A percentile compares a stretch with the other conserved stretches of the same genome.
Conservation (phyloP, 208 protist species). For the Trichomonas vaginalis region DNA sequence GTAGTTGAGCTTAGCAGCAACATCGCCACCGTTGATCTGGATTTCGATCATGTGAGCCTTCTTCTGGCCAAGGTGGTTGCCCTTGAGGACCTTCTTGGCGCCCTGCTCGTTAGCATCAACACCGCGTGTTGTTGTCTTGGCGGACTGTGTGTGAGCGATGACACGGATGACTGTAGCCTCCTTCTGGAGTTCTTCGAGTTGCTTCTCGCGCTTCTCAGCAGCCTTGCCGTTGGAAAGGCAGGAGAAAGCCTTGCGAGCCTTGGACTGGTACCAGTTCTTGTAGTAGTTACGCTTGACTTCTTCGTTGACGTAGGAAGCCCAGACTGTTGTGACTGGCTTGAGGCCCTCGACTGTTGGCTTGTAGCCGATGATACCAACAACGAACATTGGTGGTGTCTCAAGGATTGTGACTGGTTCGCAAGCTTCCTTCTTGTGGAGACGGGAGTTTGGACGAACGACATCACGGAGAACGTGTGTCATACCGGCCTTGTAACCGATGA, state of each 20-base stretch:
- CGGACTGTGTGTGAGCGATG: slow-evolving; percentile 88
- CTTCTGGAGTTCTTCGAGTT: slow-evolving; percentile 74
- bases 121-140: slow-evolving; percentile 48
- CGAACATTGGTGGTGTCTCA: too few relatives aligned
- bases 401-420: too few relatives aligned
- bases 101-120: slow-evolving; percentile 87
- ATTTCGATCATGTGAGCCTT: slow-evolving; percentile 79
- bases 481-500: slow-evolving; percentile 6
- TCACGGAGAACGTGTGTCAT: too few relatives aligned
- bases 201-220: slow-evolving; percentile 51
- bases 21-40: too few relatives aligned
- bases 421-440: too few relatives aligned
- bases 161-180: slow-evolving; percentile 83
- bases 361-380: too few relatives aligned
- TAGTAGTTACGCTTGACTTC: not conserved
- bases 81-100: slow-evolving; percentile 85
- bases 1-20: too few relatives aligned
- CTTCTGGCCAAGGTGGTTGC: slow-evolving; percentile 82
- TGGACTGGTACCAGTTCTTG: not conserved
- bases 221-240: slow-evolving; percentile 44
- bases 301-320: not conserved
- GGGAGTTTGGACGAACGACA: too few relatives aligned
- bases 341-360: not conserved
- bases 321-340: slow-evolving; percentile 9
- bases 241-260: not conserved